Evolutionary conservation across 305 asterid genomes (phyloP), one percentile per base, ranked within the genome.

Genomic region (Euphrasia arctica): DNA sequence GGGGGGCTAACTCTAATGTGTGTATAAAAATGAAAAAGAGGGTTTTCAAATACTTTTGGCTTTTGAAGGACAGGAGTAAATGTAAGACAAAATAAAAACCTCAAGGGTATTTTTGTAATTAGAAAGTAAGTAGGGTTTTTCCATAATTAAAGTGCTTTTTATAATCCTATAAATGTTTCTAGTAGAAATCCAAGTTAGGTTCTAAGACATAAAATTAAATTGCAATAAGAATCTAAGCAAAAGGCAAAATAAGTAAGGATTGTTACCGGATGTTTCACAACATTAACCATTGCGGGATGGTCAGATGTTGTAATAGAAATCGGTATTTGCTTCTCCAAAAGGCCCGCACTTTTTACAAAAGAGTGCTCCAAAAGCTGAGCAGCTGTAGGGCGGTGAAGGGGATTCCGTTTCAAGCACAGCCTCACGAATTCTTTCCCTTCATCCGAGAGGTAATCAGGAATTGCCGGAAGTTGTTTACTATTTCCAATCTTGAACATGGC

Each of bases 401-500:
- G 98, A 66, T 86, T 83, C 61, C 97, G 84, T 72, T 85, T 89
- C 88, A 94, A 78, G 79, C 99, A 94, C 56, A 72, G 88, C 83
- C 78, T 77, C 54, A 94, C 90, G 76, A 94, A 94, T 60, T 89
- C 97, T 69, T 89, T 90, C 65, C 91, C 99, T 70, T 86, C 97
- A 67, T 79, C 88, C 15, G 97, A 86, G 56, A 94, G 95, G 70
- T 76, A 47, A 66, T 90, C 89, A 13, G 99, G 99, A 77, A 94
- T 88, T 58, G 88, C 65, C 50, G 99, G 99, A 72, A 83, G 95
- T 70, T 90, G 96, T 78, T 81, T 94, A 70, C 97, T 80, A 66
- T 18, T 18, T 18, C 97, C 96, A 76, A 88, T 94, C 94, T 94
- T 94, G 84, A 94, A 94, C 96, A 94, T 86, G 73, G 97, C 97